These are phyloP conservation scores for Imleria badia DNA, from an alignment of 768 basidiomycete species.

Conservation along the genomic window DNA sequence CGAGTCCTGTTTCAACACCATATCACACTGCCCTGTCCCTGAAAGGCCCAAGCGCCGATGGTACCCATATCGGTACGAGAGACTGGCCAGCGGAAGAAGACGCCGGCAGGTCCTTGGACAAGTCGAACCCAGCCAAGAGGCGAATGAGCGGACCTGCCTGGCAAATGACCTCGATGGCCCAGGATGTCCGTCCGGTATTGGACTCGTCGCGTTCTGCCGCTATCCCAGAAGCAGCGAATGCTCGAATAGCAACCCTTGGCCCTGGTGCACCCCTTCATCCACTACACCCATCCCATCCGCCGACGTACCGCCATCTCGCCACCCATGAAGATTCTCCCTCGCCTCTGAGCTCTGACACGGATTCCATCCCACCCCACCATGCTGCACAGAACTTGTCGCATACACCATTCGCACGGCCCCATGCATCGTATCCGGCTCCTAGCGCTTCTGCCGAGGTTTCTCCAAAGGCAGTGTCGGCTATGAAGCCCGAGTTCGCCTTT, in stretches of 20 bases:
- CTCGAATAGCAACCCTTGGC: conserved; percentile 20
- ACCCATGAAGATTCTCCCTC: conserved; percentile 65
- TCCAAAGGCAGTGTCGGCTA: conserved; percentile 21
- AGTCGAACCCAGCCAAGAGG: conserved; percentile 36
- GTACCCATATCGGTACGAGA: conserved; percentile 41
- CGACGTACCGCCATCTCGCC: conserved; percentile 33
- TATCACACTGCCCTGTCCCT: conserved; percentile 27
- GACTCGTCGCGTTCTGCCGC: conserved; percentile 18
- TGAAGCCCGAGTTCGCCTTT: conserved; percentile 39
- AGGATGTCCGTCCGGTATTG: conserved; percentile 28
- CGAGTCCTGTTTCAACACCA: conserved; percentile 57
- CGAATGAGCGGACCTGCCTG: conserved; percentile 57
- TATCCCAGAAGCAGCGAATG: conserved; percentile 14
- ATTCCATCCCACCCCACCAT: conserved; percentile 36
- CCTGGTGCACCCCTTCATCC: conserved; percentile 38
- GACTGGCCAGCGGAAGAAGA: conserved; percentile 34
- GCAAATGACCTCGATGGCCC: conserved; percentile 47
- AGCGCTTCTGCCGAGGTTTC: conserved; percentile 32
- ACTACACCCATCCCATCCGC: conserved; percentile 36
- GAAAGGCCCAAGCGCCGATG: conserved; percentile 34
- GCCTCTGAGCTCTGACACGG: conserved; percentile 68
- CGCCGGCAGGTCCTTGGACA: conserved; percentile 23
- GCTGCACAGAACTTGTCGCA: conserved; percentile 31
- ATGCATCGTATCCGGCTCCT: conserved; percentile 23
- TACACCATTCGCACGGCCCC: conserved; percentile 24